Evolutionary conservation across 2,329 filamentous ascomycete genomes (phyloP), one percentile per base, ranked within the genome.

Genomic region (Lasiodiplodia citricola): DNA sequence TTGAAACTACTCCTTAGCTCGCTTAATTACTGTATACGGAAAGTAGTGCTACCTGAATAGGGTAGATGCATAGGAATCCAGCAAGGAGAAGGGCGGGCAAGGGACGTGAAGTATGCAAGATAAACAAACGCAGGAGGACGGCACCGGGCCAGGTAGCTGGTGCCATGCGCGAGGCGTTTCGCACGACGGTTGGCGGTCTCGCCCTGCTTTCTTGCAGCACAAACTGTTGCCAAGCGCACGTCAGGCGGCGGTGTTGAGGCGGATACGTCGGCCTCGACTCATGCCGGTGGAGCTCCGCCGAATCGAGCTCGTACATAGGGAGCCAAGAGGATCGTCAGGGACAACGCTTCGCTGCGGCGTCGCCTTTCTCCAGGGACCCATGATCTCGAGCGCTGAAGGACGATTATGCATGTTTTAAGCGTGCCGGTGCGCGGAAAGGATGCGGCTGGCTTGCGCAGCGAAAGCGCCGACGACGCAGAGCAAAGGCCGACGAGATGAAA

Each of bases 321-420:
- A 38, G 47, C 60, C 47, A 64, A 64, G 60, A 25, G 3, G 60
- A 64, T 64, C 60, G 60, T 52, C 60, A 64, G 60, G 60, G 44
- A 64, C 60, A 28, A 21, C 31, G 28, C 25, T 51, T 28, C 18
- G 31, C 54, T 4, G 16, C 57, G 2, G 5, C 57, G 38, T 8
- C 21, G 21, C 56, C 10, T 25, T 37, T 18, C 13, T n/a, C 58
- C 37, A 44, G 58, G 58, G 38, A 8, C 21, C 37, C 57, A 13
- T 18, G 57, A 31, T 14, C 2, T 1, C 57, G 21, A 4, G 38
- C 21, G 38, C 3, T 44, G 21, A 31, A 60, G 23, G 35, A 4
- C 7, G 16, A 44, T n/a, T 62, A 62, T 62, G 58, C 58, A 62
- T 62, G 58, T 23, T n/a, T 62, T 51, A 62, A 51, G 58, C 41